A percentile compares a stretch with the other conserved stretches of the same genome.
These are phyloP conservation scores for Teratosphaeria zuluensis DNA, from an alignment of 2,329 filamentous ascomycete genomes.

Conservation along the genomic window DNA sequence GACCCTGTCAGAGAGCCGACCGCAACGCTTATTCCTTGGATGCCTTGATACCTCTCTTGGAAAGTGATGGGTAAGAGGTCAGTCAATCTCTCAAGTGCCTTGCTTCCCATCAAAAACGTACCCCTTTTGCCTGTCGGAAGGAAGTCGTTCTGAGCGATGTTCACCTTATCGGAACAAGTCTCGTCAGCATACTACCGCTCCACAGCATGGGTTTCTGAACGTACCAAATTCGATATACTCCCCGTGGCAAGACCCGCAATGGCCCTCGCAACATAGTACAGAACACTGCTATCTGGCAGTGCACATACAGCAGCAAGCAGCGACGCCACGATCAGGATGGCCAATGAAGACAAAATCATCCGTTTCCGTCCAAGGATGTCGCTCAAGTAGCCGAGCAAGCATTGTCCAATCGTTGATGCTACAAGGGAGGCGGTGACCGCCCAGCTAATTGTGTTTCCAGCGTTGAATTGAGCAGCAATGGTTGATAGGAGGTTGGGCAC, in stretches of 20 bases:
- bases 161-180: slow-evolving; percentile 4
- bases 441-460: slow-evolving; percentile 10
- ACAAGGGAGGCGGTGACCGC: slow-evolving; percentile 10
- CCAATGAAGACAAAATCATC: slow-evolving; percentile 10
- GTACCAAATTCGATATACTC: slow-evolving; percentile 11
- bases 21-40: slow-evolving; percentile 13
- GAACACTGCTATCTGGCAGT: background rate
- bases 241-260: slow-evolving; percentile 12
- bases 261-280: slow-evolving; percentile 5
- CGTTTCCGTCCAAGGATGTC: slow-evolving; percentile 11
- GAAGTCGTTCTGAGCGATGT: slow-evolving; percentile 16
- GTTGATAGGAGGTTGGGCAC: slow-evolving; percentile 8
- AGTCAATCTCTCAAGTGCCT: no score
- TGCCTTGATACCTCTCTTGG: slow-evolving; percentile 12
- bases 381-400: slow-evolving; percentile 14
- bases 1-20: slow-evolving; percentile 12
- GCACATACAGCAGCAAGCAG: background rate
- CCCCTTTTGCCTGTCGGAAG: slow-evolving; percentile 6
- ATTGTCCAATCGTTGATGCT: slow-evolving; percentile 11
- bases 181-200: background rate
- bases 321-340: slow-evolving; percentile 2
- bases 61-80: no score
- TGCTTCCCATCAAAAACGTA: no score
- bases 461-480: slow-evolving; percentile 7
- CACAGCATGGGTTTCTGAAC: background rate